Evolutionary conservation across 78 protist genomes (phyloP).

Genomic region (Monocercomonoides exilis): DNA sequence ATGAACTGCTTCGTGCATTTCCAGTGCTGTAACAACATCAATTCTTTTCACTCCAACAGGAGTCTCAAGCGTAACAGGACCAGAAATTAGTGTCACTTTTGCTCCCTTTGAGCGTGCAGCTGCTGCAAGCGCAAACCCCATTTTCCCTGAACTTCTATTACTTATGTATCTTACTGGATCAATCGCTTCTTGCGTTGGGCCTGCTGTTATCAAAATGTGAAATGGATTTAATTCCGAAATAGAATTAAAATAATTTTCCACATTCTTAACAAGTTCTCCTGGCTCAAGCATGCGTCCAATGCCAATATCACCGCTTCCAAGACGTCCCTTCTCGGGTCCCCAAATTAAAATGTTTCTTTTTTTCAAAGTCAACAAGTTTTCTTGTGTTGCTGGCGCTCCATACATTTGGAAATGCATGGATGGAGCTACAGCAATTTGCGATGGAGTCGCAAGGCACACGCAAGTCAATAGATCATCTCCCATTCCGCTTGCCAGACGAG

Average conservation of each 20-base stretch:
- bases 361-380: not conserved
- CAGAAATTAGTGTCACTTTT: not conserved
- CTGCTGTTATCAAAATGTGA: not conserved
- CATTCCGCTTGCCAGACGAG: not conserved
- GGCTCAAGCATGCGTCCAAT: not conserved
- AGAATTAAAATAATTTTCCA: not conserved
- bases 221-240: not conserved
- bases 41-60: not conserved
- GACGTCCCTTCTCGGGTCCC: not conserved
- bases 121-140: not conserved
- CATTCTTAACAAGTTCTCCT: not conserved
- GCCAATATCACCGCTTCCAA: not conserved
- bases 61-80: not conserved
- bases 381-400: not conserved
- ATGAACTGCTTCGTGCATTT: slow-evolving; percentile 2
- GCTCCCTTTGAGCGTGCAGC: not conserved
- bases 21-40: not conserved
- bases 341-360: not conserved
- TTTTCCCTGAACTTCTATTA: not conserved
- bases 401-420: not conserved
- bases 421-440: not conserved
- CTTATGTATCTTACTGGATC: slow-evolving; percentile 5
- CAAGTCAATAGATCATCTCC: not conserved
- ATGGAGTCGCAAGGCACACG: not conserved
- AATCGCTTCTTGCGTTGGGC: slow-evolving; percentile 3